These are phyloP conservation scores for Hyaloscypha finlandica DNA, from an alignment of 495 filamentous ascomycete species.

Conservation along the genomic window DNA sequence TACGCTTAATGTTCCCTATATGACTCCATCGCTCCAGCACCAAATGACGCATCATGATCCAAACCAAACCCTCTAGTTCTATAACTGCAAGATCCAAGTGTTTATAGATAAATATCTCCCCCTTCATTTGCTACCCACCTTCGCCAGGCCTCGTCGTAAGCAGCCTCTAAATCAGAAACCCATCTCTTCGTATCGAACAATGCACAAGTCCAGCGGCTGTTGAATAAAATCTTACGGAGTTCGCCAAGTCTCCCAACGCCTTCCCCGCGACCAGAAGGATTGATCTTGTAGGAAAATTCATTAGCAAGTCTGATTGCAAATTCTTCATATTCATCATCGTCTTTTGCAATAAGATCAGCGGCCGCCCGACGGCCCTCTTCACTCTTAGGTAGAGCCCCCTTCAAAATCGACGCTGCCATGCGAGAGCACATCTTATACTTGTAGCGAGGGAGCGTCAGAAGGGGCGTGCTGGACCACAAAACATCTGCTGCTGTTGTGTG, in stretches of 20 bases:
- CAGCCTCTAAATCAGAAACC: conserved; percentile 88
- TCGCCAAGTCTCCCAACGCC: conserved; percentile 70
- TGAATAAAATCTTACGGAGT: conserved; percentile 76
- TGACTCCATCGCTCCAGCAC: conserved; percentile 30
- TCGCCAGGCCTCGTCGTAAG: conserved; percentile 86
- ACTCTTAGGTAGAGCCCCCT: conserved; percentile 77
- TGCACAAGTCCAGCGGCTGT: conserved; percentile 76
- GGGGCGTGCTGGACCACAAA: conserved; percentile 91
- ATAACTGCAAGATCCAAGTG: background rate
- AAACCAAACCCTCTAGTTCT: background rate
- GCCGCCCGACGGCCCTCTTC: conserved; percentile 67
- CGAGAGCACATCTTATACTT: conserved; percentile 98
- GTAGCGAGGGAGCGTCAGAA: conserved; percentile 93
- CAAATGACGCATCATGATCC: conserved; percentile 11
- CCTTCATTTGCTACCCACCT: conserved; percentile 84
- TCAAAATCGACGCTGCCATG: conserved; percentile 94
- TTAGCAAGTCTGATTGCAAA: conserved; percentile 74
- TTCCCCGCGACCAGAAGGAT: conserved; percentile 49
- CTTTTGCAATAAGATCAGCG: conserved; percentile 72
- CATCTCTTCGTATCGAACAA: conserved; percentile 92
- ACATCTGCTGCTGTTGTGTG: conserved; percentile 98
- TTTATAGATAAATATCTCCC: conserved; percentile 78
- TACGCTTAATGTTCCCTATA: background rate
- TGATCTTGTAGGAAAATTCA: conserved; percentile 60
- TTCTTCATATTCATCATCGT: conserved; percentile 80